Conservation (phyloP, 2,329 filamentous ascomycete species). For the Colletotrichum sp. region DNA sequence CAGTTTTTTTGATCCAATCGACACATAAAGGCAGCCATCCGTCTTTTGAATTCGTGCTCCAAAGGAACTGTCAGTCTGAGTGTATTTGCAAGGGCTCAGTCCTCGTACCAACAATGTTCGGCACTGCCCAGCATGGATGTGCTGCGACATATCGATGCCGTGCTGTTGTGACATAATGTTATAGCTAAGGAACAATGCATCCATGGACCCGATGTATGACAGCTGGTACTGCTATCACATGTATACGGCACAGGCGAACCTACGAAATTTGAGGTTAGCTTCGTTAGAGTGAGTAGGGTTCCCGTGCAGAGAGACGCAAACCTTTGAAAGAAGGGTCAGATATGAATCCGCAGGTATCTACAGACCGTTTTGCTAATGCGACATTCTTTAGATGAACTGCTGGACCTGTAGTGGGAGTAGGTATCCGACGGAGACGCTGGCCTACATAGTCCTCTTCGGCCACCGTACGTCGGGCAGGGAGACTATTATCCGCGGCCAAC, state of each 20-base stretch:
- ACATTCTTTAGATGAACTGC: not conserved
- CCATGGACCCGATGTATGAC: not conserved
- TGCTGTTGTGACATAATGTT: not conserved
- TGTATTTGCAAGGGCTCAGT: not conserved
- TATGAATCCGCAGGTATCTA: not conserved
- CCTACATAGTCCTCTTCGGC: not conserved
- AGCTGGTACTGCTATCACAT: not conserved
- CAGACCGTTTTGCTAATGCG: not conserved
- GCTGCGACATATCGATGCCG: not conserved
- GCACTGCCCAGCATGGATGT: not conserved
- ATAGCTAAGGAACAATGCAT: not conserved
- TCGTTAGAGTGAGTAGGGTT: accelerated
- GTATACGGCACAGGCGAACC: not conserved
- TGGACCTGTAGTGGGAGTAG: not conserved
- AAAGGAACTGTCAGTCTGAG: not conserved
- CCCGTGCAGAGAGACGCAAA: accelerated
- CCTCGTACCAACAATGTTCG: not conserved
- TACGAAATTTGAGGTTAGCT: not conserved
- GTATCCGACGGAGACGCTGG: accelerated
- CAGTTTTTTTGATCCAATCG: not conserved
- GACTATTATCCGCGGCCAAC: accelerated
- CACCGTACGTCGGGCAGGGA: not conserved
- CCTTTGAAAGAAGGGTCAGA: not conserved
- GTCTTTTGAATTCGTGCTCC: not conserved
- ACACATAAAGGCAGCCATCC: not conserved